Percentiles rank a stretch among this genome's conserved stretches.
These are phyloP conservation scores for Cupressus sempervirens DNA, from an alignment of 75 land plant species.

Conservation along the genomic window DNA sequence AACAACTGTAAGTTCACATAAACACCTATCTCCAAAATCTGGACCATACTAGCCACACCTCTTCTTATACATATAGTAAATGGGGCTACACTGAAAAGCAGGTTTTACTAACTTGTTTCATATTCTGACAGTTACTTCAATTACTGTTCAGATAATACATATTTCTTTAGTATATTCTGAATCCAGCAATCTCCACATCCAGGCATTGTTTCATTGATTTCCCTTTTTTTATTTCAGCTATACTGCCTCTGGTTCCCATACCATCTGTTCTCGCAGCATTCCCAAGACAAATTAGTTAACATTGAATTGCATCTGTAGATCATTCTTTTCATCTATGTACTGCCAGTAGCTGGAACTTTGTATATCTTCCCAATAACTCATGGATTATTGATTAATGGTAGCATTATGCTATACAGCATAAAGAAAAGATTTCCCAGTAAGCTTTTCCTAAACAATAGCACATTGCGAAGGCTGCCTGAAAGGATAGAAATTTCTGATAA, in stretches of 20 bases:
- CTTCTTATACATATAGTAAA: background rate
- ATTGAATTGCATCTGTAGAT: background rate
- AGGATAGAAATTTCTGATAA: too few species aligned
- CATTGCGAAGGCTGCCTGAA: too few species aligned
- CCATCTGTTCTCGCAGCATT: background rate
- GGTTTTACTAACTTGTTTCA: background rate
- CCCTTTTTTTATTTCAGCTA: background rate
- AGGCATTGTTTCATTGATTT: background rate
- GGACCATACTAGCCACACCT: background rate
- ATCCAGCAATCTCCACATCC: background rate
- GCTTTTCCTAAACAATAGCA: too few species aligned
- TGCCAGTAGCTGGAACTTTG: background rate
- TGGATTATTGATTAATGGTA: too few species aligned
- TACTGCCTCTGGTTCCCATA: background rate
- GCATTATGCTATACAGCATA: too few species aligned
- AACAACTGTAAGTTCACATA: background rate
- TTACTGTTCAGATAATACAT: background rate
- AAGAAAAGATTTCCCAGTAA: too few species aligned
- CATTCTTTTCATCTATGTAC: background rate
- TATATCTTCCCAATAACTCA: too few species aligned
- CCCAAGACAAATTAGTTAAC: background rate
- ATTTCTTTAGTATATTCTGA: background rate
- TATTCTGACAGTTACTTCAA: background rate
- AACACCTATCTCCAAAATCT: background rate
- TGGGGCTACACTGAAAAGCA: background rate